These are phyloP conservation scores for Lunularia cruciata DNA, from an alignment of 225 moss, liverwort and hornwort species.

Conservation along the genomic window DNA sequence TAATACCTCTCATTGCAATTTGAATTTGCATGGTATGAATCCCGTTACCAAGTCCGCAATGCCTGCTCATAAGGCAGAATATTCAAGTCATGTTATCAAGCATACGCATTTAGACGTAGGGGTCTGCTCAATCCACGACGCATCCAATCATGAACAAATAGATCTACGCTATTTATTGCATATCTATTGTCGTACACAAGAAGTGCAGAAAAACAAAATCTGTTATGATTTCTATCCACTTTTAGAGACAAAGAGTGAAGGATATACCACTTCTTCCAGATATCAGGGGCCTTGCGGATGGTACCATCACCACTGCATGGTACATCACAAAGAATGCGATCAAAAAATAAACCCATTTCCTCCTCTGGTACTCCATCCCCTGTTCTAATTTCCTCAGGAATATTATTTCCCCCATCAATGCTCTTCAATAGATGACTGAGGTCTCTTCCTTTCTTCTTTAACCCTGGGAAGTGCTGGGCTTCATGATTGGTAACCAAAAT, in stretches of 20 bases:
- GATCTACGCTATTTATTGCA: no score
- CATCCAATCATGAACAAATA: no score
- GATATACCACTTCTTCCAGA: conserved; percentile 88
- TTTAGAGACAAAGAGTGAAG: neutral
- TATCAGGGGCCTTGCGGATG: conserved; percentile 86
- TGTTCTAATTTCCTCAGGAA: conserved; percentile 3
- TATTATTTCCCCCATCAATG: conserved; percentile 20
- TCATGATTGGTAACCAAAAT: conserved; percentile 93
- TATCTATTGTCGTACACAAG: no score
- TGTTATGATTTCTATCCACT: no score
- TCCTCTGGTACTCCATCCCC: conserved; percentile 42
- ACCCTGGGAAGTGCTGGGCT: conserved; percentile 85
- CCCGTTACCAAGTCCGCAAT: conserved; percentile 85
- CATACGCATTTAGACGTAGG: no score
- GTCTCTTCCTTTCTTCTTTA: conserved; percentile 53
- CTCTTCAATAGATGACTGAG: conserved; percentile 21
- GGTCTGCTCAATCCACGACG: no score
- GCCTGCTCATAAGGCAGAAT: conserved; percentile 45
- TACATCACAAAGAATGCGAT: conserved; percentile 86
- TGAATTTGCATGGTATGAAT: conserved; percentile 86
- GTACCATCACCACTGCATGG: conserved; percentile 98
- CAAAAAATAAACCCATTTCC: conserved; percentile 60
- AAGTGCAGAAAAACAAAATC: no score
- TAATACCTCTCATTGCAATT: conserved; percentile 89
- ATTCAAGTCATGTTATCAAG: no score